Percentiles rank a stretch among this genome's conserved stretches.
These are phyloP conservation scores for Ehretia macrophylla DNA, from an alignment of 257 asterid species.

Conservation along the genomic window DNA sequence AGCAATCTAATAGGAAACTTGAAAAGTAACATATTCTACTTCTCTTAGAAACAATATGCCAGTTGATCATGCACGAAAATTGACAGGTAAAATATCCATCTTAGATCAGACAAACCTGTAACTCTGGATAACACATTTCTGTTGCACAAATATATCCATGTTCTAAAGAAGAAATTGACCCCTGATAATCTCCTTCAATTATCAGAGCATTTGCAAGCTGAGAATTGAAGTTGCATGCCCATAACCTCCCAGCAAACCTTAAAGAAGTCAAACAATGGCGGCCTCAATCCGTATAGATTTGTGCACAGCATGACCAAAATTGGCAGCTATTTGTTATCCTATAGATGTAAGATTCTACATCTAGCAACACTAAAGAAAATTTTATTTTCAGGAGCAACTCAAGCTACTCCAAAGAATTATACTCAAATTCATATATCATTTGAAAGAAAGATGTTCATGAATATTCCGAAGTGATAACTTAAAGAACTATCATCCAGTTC, in stretches of 20 bases:
- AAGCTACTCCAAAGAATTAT: background rate
- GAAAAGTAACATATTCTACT: too few relatives aligned
- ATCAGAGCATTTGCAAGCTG: conserved; percentile 93
- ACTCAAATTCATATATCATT: background rate
- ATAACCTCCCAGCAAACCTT: conserved; percentile 85
- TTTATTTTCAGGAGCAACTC: too few relatives aligned
- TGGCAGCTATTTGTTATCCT: background rate
- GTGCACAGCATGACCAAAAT: background rate
- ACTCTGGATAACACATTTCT: conserved; percentile 91
- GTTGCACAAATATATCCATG: conserved; percentile 68
- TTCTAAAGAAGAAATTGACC: conserved; percentile 63
- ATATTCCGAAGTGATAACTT: background rate
- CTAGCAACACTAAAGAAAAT: background rate
- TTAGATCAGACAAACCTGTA: conserved; percentile 62
- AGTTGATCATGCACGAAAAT: conserved; percentile 6
- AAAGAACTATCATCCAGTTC: background rate
- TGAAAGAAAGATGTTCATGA: background rate
- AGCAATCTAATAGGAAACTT: too few relatives aligned
- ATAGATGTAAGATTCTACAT: background rate
- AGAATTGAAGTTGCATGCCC: conserved; percentile 95
- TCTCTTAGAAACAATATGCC: too few relatives aligned
- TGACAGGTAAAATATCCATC: conserved; percentile 13
- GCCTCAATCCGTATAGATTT: background rate
- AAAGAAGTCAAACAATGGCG: conserved; percentile 14
- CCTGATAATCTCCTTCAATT: conserved; percentile 82